Base-by-base conservation (phyloP, 306 rosid species). In the Adenanthera pavonina region DNA sequence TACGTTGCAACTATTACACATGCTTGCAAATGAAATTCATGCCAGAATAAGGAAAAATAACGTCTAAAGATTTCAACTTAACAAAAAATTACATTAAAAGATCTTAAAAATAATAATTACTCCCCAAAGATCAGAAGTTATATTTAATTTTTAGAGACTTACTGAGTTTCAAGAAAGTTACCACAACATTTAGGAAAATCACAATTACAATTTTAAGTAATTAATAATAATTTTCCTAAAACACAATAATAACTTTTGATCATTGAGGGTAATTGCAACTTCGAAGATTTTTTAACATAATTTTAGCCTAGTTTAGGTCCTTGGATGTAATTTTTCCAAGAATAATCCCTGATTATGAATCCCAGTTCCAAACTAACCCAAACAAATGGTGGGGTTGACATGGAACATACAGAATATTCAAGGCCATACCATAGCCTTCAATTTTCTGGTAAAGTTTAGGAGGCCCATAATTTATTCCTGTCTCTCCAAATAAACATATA, bases 401-500 rank as follows among this genome's bases (percentile, higher is more conserved):
- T 44, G 17, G 35, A 69, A 38, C 10, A 14, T n/a, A 46, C 34
- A 69, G 2, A 48, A 33, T 69, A 10, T 53, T 69, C 34, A 46
- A 44, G 38, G 74, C 38, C 66, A 60, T 19, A 43, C 15, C 30
- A 6, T 43, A 40, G 15, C 40, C 54, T 67, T 44, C n/a, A 20
- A 69, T 19, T 69, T 47, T 43, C 74, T 3, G 11, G 53, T 3
- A 34, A 67, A 40, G 33, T 67, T 19, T 20, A 69, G 43, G 5
- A 25, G 36, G 57, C 41, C 57, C 19, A 69, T 25, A 25, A 2
- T 44, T 19, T 40, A 43, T 69, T 10, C n/a, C 17, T 46, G 57
- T 44, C 57, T 16, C 75, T 70, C 41, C 57, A 70, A 47, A 47
- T 70, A 6, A 70, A 69, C 40, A 46, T 25, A 47, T 69, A 69